phyloP scores from a whole-genome alignment of 192 early-diverging fungal species.

The Spinellus fusiger region DNA sequence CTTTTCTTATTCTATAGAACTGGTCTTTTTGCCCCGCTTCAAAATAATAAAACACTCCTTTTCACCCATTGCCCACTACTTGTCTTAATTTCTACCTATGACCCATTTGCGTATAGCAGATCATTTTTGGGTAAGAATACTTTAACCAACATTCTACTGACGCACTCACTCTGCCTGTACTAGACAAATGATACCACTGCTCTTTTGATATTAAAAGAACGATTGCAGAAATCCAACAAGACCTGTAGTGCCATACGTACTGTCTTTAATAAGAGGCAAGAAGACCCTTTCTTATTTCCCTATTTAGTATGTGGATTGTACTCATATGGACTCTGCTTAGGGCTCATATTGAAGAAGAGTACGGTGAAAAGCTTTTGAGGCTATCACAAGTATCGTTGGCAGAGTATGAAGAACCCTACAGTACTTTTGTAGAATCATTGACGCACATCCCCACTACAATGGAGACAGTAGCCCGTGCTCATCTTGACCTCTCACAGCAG shows the following conservation, averaged over 20 bases:
- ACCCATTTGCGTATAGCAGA: background rate
- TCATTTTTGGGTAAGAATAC: background rate
- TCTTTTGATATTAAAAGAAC: background rate
- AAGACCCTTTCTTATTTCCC: background rate
- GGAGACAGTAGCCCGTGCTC: conserved; percentile 54
- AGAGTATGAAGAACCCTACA: conserved; percentile 3
- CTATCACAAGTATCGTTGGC: conserved; percentile 7
- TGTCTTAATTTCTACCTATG: no score
- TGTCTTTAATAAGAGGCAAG: background rate
- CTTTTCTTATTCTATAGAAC: no score
- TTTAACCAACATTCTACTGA: background rate
- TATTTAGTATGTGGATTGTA: background rate
- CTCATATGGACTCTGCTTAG: conserved; percentile 21
- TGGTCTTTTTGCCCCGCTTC: no score
- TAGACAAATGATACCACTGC: background rate
- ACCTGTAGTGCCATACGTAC: background rate
- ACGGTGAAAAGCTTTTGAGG: conserved; percentile 55
- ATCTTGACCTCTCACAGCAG: conserved; percentile 55
- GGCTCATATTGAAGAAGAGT: conserved; percentile 62
- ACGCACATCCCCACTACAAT: conserved; percentile 48
- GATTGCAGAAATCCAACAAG: background rate
- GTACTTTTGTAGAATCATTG: conserved; percentile 49
- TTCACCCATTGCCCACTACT: no score
- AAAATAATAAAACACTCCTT: no score
- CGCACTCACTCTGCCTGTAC: background rate